These are phyloP conservation scores for Calonectria pseudoturangicola DNA, from an alignment of 2,329 filamentous ascomycete genomes.

Conservation along the genomic window DNA sequence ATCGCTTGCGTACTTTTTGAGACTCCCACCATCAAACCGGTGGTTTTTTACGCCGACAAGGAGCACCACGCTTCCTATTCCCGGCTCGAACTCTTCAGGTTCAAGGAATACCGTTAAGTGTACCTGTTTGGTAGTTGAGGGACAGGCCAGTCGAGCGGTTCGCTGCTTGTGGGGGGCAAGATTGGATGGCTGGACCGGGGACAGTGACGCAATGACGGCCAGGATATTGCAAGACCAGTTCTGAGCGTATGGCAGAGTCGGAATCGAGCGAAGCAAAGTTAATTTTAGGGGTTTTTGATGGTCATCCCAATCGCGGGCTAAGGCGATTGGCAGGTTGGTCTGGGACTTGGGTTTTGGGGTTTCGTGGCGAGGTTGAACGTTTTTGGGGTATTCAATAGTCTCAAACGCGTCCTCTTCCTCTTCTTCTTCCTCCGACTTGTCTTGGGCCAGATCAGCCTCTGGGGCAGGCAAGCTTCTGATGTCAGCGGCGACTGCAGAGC, in stretches of 20 bases:
- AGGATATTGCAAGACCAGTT: constrained; percentile 76
- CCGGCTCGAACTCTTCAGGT: constrained; percentile 68
- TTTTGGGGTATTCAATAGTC: constrained; percentile 55
- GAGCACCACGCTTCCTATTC: constrained; percentile 69
- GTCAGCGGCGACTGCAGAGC: neutral
- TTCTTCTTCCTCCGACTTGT: constrained; percentile 55
- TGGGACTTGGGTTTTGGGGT: neutral
- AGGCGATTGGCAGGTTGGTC: constrained; percentile 56
- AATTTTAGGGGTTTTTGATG: constrained; percentile 69
- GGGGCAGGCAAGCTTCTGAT: neutral
- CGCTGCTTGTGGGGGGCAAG: constrained; percentile 71
- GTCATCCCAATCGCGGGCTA: constrained; percentile 65
- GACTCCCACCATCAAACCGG: constrained; percentile 68
- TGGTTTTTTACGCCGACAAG: constrained; percentile 76
- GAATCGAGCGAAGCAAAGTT: constrained; percentile 69
- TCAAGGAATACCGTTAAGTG: constrained; percentile 74
- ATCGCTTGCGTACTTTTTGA: constrained; percentile 68
- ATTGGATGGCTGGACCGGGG: constrained; percentile 68
- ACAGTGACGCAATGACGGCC: constrained; percentile 68
- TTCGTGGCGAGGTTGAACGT: constrained; percentile 39
- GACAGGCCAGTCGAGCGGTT: constrained; percentile 70
- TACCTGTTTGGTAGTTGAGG: constrained; percentile 71
- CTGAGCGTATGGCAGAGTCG: constrained; percentile 72
- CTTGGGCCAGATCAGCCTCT: neutral
- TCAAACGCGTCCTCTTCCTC: constrained; percentile 64